Percentiles rank a stretch among this genome's conserved stretches.
These are phyloP conservation scores for Verticillium longisporum DNA, from an alignment of 2,329 filamentous ascomycete species.

Conservation along the genomic window DNA sequence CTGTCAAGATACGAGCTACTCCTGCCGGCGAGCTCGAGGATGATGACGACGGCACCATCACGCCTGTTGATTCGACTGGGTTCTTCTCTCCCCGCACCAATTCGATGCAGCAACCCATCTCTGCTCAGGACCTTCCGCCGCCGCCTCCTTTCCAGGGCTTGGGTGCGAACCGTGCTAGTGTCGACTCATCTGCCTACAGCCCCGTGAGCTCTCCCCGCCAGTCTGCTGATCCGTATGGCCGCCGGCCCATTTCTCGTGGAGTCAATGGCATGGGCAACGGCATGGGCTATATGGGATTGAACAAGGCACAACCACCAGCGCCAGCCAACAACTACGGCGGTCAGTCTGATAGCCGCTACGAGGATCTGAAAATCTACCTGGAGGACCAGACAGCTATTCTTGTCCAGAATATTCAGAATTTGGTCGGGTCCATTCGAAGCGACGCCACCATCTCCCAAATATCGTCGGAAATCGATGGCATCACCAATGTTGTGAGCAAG, in stretches of 20 bases:
- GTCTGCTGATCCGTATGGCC: constrained; percentile 38
- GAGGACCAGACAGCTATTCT: constrained; percentile 76
- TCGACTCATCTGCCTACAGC: constrained; percentile 69
- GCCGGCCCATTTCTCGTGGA: constrained; percentile 16
- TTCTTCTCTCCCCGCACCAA: constrained; percentile 58
- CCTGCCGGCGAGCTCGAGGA: constrained; percentile 70
- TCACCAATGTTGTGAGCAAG: constrained; percentile 62
- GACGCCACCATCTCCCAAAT: constrained; percentile 59
- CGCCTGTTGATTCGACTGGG: constrained; percentile 59
- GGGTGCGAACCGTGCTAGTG: constrained; percentile 50
- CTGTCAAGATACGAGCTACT: constrained; percentile 76
- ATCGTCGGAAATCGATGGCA: constrained; percentile 62
- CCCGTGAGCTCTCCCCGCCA: constrained; percentile 62
- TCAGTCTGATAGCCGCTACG: constrained; percentile 31
- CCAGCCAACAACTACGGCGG: constrained; percentile 30
- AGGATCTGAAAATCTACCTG: constrained; percentile 63
- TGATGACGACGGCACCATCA: constrained; percentile 61
- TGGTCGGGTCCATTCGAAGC: constrained; percentile 65
- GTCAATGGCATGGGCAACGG: constrained; percentile 29
- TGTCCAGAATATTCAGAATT: constrained; percentile 73
- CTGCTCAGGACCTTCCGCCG: constrained; percentile 31
- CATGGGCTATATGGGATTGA: constrained; percentile 25
- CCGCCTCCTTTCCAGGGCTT: constrained; percentile 53
- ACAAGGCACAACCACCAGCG: constrained; percentile 23
- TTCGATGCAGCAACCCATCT: constrained; percentile 22